phyloP scores from a whole-genome alignment of 805 yeast species.

The Ogataea glucozyma region DNA sequence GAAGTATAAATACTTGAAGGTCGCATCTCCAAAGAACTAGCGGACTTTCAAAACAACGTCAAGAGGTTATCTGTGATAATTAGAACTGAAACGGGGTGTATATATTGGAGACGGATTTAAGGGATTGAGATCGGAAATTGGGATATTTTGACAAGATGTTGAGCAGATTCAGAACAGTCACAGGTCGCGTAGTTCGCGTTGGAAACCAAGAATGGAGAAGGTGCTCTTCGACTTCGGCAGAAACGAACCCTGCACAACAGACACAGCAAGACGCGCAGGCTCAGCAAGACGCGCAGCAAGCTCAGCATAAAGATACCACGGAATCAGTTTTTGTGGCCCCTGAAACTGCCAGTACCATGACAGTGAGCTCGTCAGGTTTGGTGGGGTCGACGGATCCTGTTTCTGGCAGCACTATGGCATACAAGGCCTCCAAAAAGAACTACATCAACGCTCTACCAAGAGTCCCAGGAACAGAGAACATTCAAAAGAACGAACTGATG shows the following conservation, averaged over 20 bases:
- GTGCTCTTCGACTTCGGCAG: conserved; percentile 7
- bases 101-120: neutral
- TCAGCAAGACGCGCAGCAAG: no score
- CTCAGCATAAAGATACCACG: neutral
- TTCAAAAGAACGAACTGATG: conserved; percentile 30
- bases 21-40: no score
- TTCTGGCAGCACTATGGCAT: conserved; percentile 2
- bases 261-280: conserved; percentile 6
- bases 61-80: no score
- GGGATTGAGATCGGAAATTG: no score
- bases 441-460: conserved; percentile 34
- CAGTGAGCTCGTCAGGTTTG: no score
- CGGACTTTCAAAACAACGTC: no score
- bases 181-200: neutral
- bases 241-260: conserved; percentile 5
- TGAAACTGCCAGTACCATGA: no score
- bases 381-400: no score
- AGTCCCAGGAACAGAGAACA: conserved; percentile 35
- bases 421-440: conserved; percentile 22
- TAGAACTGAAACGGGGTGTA: neutral
- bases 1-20: neutral
- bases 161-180: conserved; percentile 1
- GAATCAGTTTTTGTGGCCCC: neutral
- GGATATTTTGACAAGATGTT: no score
- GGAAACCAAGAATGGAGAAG: neutral